phyloP scores from a whole-genome alignment of 257 asterid species.

The Nicotiana undulata region DNA sequence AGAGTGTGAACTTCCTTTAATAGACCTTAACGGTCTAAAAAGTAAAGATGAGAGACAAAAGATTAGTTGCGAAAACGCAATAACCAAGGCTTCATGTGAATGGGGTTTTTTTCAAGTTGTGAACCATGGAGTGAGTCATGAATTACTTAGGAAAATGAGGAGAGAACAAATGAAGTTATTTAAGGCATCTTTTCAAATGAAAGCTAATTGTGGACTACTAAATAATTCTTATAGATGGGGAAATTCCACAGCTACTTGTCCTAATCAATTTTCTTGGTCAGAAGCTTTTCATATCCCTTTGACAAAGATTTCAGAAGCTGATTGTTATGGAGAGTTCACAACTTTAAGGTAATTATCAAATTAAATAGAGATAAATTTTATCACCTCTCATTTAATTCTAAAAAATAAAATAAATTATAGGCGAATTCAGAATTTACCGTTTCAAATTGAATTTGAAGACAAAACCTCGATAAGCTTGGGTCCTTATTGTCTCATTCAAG shows the following conservation, averaged over 20 bases:
- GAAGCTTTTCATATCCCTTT: conserved; percentile 70
- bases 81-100: conserved; percentile 46
- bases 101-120: conserved; percentile 74
- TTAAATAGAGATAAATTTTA: too few species aligned
- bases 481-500: not conserved
- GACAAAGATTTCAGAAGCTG: conserved; percentile 35
- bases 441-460: not conserved
- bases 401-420: not conserved
- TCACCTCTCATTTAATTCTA: too few species aligned
- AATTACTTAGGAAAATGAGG: conserved; percentile 35
- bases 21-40: conserved; percentile 30
- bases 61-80: conserved; percentile 20
- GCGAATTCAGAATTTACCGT: not conserved
- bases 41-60: conserved; percentile 17
- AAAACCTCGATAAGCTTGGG: not conserved
- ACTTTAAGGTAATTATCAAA: conserved; percentile 38
- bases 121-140: conserved; percentile 48
- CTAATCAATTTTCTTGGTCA: conserved; percentile 59
- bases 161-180: conserved; percentile 42
- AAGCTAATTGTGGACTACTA: conserved; percentile 37
- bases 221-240: conserved; percentile 76
- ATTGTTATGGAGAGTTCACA: conserved; percentile 44
- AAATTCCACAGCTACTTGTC: conserved; percentile 36
- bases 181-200: conserved; percentile 35
- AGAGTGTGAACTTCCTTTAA: conserved; percentile 32